A percentile compares a stretch with the other conserved stretches of the same genome.
Evolutionary conservation across 2,329 filamentous ascomycete genomes (phyloP).

Genomic region (Stachybotrys echinatus): DNA sequence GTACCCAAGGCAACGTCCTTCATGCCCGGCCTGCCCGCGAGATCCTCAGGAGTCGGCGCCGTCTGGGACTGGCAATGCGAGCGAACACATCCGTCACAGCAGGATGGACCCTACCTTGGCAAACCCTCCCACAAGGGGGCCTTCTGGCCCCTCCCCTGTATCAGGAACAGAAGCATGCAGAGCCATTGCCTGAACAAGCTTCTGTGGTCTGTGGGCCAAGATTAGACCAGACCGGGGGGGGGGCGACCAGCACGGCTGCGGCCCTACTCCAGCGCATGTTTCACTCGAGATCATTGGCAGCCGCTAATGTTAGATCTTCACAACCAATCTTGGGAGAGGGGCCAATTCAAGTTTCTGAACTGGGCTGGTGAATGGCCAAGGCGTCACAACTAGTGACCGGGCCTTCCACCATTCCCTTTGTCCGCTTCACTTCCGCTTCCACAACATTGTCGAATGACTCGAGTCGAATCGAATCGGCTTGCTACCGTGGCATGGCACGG

Average conservation of each 20-base stretch:
- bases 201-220: not conserved
- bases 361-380: not conserved
- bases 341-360: not conserved
- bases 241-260: too few relatives aligned
- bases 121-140: too few relatives aligned
- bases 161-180: not conserved
- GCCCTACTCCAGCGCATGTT: not conserved
- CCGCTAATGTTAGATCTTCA: not conserved
- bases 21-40: too few relatives aligned
- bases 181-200: not conserved
- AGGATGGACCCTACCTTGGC: not conserved
- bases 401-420: too few relatives aligned
- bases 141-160: not conserved
- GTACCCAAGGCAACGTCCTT: too few relatives aligned
- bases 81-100: too few relatives aligned
- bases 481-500: too few relatives aligned
- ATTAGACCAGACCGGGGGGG: not conserved
- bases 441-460: too few relatives aligned
- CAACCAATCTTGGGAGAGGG: not conserved
- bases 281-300: not conserved
- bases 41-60: too few relatives aligned
- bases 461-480: too few relatives aligned
- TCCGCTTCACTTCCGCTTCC: too few relatives aligned
- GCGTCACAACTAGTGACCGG: not conserved
- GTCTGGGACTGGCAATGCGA: too few relatives aligned